Conservation (phyloP, 1,284 basidiomycete species). For the Leccinum cinnamomeum region DNA sequence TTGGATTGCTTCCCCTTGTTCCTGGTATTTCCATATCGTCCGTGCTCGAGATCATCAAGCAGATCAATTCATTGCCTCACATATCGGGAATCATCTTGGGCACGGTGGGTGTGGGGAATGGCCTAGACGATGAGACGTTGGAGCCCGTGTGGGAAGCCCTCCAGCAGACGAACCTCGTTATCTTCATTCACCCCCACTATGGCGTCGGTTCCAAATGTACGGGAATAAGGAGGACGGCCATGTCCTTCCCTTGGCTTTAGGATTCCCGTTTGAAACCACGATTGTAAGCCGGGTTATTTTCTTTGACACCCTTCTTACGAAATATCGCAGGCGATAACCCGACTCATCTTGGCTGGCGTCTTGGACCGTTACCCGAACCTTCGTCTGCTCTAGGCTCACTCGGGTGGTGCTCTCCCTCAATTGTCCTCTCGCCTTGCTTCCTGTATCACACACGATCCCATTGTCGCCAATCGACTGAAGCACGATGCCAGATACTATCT, state of each 20-base stretch:
- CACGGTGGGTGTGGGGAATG: conserved; percentile 73
- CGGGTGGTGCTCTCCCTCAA: conserved; percentile 78
- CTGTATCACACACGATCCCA: conserved; percentile 81
- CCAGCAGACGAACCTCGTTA: conserved; percentile 62
- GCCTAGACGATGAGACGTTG: conserved; percentile 74
- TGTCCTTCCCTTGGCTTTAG: conserved; percentile 80
- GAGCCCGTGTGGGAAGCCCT: conserved; percentile 80
- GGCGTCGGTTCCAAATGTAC: conserved; percentile 64
- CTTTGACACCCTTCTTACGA: conserved; percentile 7
- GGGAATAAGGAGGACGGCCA: conserved; percentile 80
- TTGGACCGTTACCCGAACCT: conserved; percentile 76
- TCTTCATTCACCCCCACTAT: conserved; percentile 84
- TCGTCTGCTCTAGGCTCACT: conserved; percentile 78
- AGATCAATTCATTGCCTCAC: conserved; percentile 65
- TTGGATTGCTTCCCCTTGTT: conserved; percentile 83
- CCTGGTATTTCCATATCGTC: conserved; percentile 54
- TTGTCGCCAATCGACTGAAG: conserved; percentile 68
- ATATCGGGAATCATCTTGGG: conserved; percentile 82
- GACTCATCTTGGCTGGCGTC: conserved; percentile 78
- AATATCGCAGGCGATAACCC: conserved; percentile 62
- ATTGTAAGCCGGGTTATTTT: conserved; percentile 50
- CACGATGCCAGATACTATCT: conserved; percentile 85
- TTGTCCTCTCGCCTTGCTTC: conserved; percentile 81
- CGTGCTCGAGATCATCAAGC: conserved; percentile 61
- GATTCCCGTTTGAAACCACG: conserved; percentile 89